Evolutionary conservation across 2,329 filamentous ascomycete species (phyloP).

Genomic region (Monosporascus sp.): DNA sequence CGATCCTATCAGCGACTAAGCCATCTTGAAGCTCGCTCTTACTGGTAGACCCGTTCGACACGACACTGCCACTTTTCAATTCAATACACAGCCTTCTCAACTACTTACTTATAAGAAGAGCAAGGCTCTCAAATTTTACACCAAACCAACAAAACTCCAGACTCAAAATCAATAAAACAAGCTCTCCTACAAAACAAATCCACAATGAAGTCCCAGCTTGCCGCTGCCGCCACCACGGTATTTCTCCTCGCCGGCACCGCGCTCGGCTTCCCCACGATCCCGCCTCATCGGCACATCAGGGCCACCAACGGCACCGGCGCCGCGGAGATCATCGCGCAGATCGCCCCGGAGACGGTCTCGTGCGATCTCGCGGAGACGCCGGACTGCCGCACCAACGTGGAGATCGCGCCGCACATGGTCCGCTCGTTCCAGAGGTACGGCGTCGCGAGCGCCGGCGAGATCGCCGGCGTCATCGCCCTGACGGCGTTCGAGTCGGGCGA

Average conservation of each 20-base stretch:
- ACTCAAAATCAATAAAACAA: conserved; percentile 1
- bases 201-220: conserved; percentile 24
- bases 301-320: conserved; percentile 15
- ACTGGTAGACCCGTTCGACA: background rate
- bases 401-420: conserved; percentile 54
- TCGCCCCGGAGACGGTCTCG: conserved; percentile 51
- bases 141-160: conserved; percentile 8
- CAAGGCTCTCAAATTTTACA: background rate
- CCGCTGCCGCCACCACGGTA: conserved; percentile 16
- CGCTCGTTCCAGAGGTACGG: conserved; percentile 52
- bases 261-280: conserved; percentile 15
- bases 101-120: background rate
- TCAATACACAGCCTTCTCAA: background rate
- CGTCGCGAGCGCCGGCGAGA: conserved; percentile 50
- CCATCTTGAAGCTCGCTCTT: no score
- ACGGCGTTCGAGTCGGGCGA: conserved; percentile 66
- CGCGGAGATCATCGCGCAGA: conserved; percentile 39
- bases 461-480: conserved; percentile 65
- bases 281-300: background rate
- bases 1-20: background rate
- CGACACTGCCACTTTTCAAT: background rate
- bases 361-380: conserved; percentile 42
- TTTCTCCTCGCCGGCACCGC: conserved; percentile 22
- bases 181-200: background rate
- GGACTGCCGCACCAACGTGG: conserved; percentile 62